Conservation (phyloP, 1,284 basidiomycete species). For the Grifola frondosa region DNA sequence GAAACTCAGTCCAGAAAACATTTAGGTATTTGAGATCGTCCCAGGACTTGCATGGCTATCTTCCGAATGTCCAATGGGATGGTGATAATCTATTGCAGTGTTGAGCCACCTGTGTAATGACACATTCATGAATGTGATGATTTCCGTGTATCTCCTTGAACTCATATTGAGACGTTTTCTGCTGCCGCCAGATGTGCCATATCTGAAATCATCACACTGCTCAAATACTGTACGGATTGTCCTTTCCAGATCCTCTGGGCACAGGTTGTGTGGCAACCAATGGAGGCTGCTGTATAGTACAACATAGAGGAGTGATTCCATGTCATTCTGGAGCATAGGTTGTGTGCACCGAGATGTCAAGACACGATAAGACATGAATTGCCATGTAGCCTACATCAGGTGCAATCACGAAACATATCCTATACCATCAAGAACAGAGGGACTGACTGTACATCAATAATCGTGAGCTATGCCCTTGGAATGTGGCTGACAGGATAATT, state of each 20-base stretch:
- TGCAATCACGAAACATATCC: not conserved
- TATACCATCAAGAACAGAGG: too few species aligned
- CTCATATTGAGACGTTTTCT: not conserved
- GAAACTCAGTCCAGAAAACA: conserved; percentile 3
- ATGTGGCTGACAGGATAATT: conserved; percentile 3
- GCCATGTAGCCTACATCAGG: conserved; percentile 3
- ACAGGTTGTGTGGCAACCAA: not conserved
- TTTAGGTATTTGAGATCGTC: not conserved
- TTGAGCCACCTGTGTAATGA: conserved; percentile 1
- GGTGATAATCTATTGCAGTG: not conserved
- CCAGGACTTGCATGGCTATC: too few species aligned
- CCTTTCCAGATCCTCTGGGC: too few species aligned
- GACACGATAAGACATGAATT: conserved; percentile 3
- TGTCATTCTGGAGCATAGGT: conserved; percentile 5
- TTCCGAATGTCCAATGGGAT: too few species aligned
- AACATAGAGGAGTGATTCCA: conserved; percentile 7
- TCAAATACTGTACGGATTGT: too few species aligned
- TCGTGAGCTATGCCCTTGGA: not conserved
- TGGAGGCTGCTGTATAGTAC: conserved; percentile 1
- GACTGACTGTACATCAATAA: conserved; percentile 1
- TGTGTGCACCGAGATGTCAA: not conserved
- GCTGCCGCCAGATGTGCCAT: not conserved
- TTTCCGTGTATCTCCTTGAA: not conserved
- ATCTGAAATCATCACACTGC: not conserved
- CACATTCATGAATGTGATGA: not conserved